Conservation (phyloP, 495 filamentous ascomycete genomes). For the Rhizodiscina lignyota region DNA sequence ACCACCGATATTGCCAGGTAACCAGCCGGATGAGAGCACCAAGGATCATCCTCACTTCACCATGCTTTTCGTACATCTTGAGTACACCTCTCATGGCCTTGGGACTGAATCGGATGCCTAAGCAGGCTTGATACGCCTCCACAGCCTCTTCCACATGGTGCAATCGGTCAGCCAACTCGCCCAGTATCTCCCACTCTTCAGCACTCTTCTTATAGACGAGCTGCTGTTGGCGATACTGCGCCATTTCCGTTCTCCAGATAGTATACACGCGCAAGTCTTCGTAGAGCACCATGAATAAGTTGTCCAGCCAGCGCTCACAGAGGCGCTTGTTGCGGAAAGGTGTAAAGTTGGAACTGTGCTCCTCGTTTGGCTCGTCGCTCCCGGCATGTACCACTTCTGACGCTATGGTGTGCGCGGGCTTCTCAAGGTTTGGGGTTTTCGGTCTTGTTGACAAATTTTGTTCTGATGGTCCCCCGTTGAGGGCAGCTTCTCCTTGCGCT, state of each 20-base stretch:
- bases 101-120: slow-evolving; percentile 70
- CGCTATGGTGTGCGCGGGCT: slow-evolving; percentile 66
- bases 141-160: slow-evolving; percentile 80
- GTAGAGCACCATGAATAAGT: slow-evolving; percentile 97
- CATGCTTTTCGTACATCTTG: slow-evolving; percentile 53
- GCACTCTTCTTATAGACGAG: slow-evolving; percentile 89
- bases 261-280: slow-evolving; percentile 97
- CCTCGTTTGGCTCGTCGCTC: slow-evolving; percentile 18
- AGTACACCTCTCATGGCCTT: slow-evolving; percentile 78
- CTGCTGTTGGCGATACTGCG: slow-evolving; percentile 74
- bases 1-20: slow-evolving; percentile 98
- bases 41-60: slow-evolving; percentile 59
- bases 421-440: slow-evolving; percentile 34
- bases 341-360: slow-evolving; percentile 36
- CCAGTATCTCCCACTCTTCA: slow-evolving; percentile 96
- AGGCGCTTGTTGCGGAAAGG: slow-evolving; percentile 89
- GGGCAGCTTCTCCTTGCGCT: slow-evolving; percentile 20
- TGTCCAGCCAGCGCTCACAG: slow-evolving; percentile 95
- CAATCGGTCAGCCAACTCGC: slow-evolving; percentile 77
- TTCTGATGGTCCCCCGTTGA: slow-evolving; percentile 15
- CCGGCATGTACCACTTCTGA: slow-evolving; percentile 70
- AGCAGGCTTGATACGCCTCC: slow-evolving; percentile 77
- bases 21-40: slow-evolving; percentile 72
- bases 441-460: slow-evolving; percentile 10
- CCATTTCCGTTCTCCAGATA: slow-evolving; percentile 96